Base-by-base conservation (phyloP, 2,329 filamentous ascomycete genomes). In the Exutisphaerella laricina region DNA sequence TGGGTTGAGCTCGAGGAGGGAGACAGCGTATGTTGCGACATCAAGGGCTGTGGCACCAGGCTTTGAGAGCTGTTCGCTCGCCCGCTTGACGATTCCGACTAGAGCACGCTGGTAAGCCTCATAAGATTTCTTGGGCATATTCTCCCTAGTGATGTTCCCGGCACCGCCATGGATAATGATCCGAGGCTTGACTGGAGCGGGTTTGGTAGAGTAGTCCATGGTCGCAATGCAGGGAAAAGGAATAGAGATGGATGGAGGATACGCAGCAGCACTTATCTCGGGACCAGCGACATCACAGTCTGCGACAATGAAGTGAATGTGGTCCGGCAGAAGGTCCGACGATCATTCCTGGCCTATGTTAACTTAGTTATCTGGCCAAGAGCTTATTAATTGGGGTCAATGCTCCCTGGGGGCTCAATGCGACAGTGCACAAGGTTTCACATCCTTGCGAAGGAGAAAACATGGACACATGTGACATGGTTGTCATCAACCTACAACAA, bases 1-100 rank as follows among this genome's bases (percentile, higher is more conserved):
- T 2, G 82, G 75, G 58, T 88, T 79, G 58, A 94, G 73, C 67
- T 95, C 88, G 12, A 95, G 77, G 18, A 82, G 73, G 1, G 72
- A 70, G 8, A 94, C 87, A 32, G 88, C 88, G 62, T 82, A 77
- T 1, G 83, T 82, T 1, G 86, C 87, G 1, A 80, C 77, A 42
- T 87, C 80, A 10, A 95, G 73, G 0, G 88, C 85, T 0, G 73
- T 73, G 6, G 77, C 74, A 2, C 50, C 50, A 1, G 63, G 60
- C 3, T 55, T 39, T 1, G 38, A 30, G 0, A 72, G 61, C 3
- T 55, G 45, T 0, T 44, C 16, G 7, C 58, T 43, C 1, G 66
- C 55, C 17, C 53, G 38, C 7, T 50, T 13, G 2, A 72, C 52
- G 39, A 70, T 67, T 2, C 25, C 36, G 2, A 63, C 58, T 2